Conservation (phyloP, 148 eudicot species). For the Camellia sinensis region DNA sequence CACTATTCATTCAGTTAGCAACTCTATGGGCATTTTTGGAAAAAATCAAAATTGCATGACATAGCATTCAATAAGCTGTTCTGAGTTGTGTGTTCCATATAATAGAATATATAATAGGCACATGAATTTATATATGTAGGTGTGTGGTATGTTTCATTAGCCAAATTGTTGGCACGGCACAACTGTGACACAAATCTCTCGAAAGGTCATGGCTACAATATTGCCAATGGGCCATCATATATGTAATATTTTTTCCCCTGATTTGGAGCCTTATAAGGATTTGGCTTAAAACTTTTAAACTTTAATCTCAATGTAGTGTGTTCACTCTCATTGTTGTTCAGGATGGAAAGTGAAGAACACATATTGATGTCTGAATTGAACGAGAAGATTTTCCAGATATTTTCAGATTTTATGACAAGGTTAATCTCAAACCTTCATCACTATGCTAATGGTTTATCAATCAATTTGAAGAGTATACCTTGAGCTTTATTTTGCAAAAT, state of each 20-base stretch:
- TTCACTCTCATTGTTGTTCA: neutral
- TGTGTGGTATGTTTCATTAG: neutral
- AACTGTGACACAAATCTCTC: neutral
- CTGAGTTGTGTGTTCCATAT: too few species aligned
- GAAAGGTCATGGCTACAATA: neutral
- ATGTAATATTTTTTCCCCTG: neutral
- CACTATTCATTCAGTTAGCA: too few species aligned
- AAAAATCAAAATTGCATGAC: too few species aligned
- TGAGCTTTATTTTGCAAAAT: too few species aligned
- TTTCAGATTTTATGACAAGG: constrained; percentile 41
- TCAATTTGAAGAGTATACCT: neutral
- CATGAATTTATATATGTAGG: neutral
- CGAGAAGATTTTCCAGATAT: constrained; percentile 24
- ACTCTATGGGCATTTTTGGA: too few species aligned
- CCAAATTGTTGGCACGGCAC: neutral
- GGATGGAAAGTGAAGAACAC: neutral
- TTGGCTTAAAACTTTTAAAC: neutral
- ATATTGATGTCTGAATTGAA: neutral
- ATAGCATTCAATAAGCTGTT: too few species aligned
- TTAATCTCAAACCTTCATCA: neutral
- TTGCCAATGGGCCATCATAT: neutral
- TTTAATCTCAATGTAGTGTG: neutral
- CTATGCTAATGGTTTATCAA: neutral
- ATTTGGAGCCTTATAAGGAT: neutral
- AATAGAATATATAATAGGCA: too few species aligned